These are phyloP conservation scores for Begonia masoniana DNA, from an alignment of 306 rosid genomes.

Conservation along the genomic window DNA sequence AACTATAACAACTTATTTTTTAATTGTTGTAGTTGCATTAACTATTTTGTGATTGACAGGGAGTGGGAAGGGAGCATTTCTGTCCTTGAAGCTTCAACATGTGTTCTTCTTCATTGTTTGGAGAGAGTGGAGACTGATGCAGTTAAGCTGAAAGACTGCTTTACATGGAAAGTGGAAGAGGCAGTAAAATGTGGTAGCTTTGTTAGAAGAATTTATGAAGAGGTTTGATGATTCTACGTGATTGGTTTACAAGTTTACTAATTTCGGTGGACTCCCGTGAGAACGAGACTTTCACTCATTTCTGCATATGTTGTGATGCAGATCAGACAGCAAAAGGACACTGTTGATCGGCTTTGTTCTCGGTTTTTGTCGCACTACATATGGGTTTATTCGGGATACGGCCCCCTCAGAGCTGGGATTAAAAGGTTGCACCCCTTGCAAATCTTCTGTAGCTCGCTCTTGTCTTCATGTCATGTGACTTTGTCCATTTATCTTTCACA, in stretches of 20 bases:
- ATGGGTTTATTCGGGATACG: constrained; percentile 64
- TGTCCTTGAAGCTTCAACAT: constrained; percentile 61
- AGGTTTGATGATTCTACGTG: constrained; percentile 23
- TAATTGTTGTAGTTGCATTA: neutral
- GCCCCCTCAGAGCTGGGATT: constrained; percentile 63
- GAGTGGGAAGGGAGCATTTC: constrained; percentile 57
- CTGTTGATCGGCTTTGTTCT: constrained; percentile 47
- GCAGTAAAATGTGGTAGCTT: constrained; percentile 73
- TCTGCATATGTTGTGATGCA: constrained; percentile 26
- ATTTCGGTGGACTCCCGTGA: too few relatives aligned
- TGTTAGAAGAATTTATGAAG: constrained; percentile 72
- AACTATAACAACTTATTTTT: too few relatives aligned
- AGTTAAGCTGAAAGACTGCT: constrained; percentile 21
- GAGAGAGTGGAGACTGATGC: constrained; percentile 42
- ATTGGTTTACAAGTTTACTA: too few relatives aligned
- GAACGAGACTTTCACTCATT: neutral
- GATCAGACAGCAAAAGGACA: constrained; percentile 71
- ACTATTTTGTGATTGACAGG: constrained; percentile 26
- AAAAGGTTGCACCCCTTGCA: constrained; percentile 31
- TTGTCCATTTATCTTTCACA: constrained; percentile 29
- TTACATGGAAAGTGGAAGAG: constrained; percentile 68
- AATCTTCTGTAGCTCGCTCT: neutral
- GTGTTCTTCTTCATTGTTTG: constrained; percentile 67
- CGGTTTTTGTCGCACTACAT: constrained; percentile 62
- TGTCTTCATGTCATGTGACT: neutral